Percentiles rank a stretch among this genome's conserved stretches.
phyloP scores from a whole-genome alignment of 139 green algal genomes.

The Chlamydomonas urium region DNA sequence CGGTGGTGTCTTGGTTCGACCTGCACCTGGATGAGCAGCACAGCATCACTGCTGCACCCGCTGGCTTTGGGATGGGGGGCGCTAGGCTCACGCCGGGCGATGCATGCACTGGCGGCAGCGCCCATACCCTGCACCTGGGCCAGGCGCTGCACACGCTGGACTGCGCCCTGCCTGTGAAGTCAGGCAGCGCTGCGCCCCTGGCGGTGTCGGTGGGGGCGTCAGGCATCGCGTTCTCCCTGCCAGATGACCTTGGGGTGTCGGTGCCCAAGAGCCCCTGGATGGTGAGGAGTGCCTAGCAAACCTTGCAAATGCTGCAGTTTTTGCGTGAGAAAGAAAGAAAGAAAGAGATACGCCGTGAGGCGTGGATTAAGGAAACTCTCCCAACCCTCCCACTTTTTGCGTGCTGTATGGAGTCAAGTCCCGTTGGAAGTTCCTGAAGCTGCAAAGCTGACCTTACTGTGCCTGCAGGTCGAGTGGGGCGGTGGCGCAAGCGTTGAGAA shows the following conservation, averaged over 20 bases:
- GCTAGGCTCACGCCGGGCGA: too few relatives aligned
- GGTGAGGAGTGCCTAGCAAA: constrained; percentile 9
- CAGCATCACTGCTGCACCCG: constrained; percentile 3
- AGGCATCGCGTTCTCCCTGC: neutral
- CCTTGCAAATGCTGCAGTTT: too few relatives aligned
- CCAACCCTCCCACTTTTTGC: too few relatives aligned
- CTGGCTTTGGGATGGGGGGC: neutral
- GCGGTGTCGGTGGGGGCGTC: neutral
- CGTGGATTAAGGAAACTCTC: too few relatives aligned
- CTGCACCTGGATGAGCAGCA: constrained; percentile 71
- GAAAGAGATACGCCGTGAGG: too few relatives aligned
- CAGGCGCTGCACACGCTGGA: constrained; percentile 80
- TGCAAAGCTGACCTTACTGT: too few relatives aligned
- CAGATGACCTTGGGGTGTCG: neutral
- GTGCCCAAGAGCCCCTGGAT: constrained; percentile 5
- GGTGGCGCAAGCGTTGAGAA: constrained; percentile 79
- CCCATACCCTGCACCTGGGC: too few relatives aligned
- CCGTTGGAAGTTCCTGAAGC: too few relatives aligned
- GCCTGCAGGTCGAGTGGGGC: constrained; percentile 77
- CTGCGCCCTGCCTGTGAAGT: neutral
- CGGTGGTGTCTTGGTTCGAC: constrained; percentile 81
- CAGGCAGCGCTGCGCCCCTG: neutral
- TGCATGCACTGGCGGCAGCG: too few relatives aligned
- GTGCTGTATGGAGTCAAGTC: too few relatives aligned
- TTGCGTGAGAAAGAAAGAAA: too few relatives aligned